phyloP scores from a whole-genome alignment of 2,329 filamentous ascomycete species.

The Ophiobolus disseminans region DNA sequence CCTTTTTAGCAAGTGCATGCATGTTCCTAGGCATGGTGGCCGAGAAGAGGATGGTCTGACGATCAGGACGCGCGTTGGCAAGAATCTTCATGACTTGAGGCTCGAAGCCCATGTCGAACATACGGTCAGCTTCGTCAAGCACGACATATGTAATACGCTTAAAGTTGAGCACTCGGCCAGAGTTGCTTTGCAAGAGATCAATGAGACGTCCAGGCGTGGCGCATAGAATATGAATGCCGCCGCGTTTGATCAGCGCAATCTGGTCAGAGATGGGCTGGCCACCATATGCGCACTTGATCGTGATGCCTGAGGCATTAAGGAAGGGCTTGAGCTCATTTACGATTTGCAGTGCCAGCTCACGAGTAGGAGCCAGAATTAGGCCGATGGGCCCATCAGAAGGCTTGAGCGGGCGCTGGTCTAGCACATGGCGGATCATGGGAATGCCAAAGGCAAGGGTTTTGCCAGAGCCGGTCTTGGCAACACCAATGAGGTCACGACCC shows the following conservation, averaged over 20 bases:
- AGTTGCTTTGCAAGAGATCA: slow-evolving; percentile 90
- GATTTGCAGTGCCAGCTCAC: slow-evolving; percentile 93
- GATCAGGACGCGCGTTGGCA: slow-evolving; percentile 86
- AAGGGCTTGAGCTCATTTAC: slow-evolving; percentile 95
- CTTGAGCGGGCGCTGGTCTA: slow-evolving; percentile 84
- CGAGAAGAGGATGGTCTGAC: slow-evolving; percentile 94
- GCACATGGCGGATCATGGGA: slow-evolving; percentile 98
- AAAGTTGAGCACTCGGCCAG: slow-evolving; percentile 91
- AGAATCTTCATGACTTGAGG: slow-evolving; percentile 98
- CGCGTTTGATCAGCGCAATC: slow-evolving; percentile 94
- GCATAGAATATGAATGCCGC: slow-evolving; percentile 89
- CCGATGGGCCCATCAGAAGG: slow-evolving; percentile 86
- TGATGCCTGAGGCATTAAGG: slow-evolving; percentile 81
- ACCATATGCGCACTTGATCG: slow-evolving; percentile 91
- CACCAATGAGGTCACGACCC: slow-evolving; percentile 91
- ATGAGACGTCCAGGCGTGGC: slow-evolving; percentile 93
- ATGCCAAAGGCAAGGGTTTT: slow-evolving; percentile 96
- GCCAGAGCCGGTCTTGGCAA: slow-evolving; percentile 96
- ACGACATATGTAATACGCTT: slow-evolving; percentile 91
- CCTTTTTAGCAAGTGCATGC: slow-evolving; percentile 88
- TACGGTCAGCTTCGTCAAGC: slow-evolving; percentile 94
- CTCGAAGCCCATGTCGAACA: slow-evolving; percentile 99
- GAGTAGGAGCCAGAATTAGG: slow-evolving; percentile 90
- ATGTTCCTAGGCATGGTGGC: slow-evolving; percentile 96
- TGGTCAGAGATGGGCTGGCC: slow-evolving; percentile 97